Evolutionary conservation across 495 filamentous ascomycete species (phyloP).

Genomic region (Opeltia flavorubescens): DNA sequence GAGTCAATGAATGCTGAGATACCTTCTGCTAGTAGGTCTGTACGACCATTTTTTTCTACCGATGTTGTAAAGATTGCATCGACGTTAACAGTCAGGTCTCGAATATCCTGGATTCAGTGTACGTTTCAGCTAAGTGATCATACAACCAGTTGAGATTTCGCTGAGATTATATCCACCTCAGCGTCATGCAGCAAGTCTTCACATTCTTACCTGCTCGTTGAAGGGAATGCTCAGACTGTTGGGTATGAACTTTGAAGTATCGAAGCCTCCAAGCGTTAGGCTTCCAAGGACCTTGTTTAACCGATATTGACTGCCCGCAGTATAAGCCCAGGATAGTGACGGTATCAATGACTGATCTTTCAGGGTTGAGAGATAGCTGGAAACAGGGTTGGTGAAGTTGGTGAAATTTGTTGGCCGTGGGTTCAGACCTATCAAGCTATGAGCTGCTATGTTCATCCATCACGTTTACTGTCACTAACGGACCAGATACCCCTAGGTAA

Average conservation of each 20-base stretch:
- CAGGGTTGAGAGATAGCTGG: conserved; percentile 35
- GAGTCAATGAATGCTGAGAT: conserved; percentile 35
- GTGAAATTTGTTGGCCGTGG: conserved; percentile 33
- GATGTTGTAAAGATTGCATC: conserved; percentile 33
- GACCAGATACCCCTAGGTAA: conserved; percentile 38
- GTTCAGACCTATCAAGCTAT: conserved; percentile 16
- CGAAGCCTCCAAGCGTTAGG: conserved; percentile 42
- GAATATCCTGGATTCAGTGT: conserved; percentile 18
- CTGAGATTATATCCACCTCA: neutral
- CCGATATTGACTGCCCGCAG: conserved; percentile 40
- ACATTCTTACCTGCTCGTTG: conserved; percentile 16
- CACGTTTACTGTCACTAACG: neutral
- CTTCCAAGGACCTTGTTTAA: conserved; percentile 32
- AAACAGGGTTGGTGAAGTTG: conserved; percentile 24
- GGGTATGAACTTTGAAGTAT: conserved; percentile 33
- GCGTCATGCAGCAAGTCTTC: neutral
- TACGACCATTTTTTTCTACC: conserved; percentile 9
- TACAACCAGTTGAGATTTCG: neutral
- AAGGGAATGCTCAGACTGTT: conserved; percentile 36
- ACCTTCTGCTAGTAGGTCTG: conserved; percentile 11
- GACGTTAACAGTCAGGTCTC: conserved; percentile 34
- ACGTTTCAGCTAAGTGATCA: neutral
- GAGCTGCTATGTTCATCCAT: neutral
- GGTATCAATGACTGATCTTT: conserved; percentile 31
- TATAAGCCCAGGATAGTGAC: conserved; percentile 39